Conservation (phyloP, 1,139 yeast species). For the Yamadazyma kanchanaburiensis region DNA sequence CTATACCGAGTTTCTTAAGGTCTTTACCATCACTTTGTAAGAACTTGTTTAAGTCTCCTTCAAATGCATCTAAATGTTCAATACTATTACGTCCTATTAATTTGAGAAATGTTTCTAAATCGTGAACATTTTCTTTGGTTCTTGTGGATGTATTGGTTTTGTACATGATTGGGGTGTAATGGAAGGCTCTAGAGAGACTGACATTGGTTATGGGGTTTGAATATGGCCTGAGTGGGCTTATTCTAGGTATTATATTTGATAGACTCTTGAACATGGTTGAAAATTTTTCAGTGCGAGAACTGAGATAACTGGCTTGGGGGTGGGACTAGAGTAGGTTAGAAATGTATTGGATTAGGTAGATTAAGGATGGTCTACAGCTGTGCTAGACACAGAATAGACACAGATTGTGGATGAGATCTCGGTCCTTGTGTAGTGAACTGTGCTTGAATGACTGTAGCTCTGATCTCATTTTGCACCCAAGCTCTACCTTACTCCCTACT, state of each 20-base stretch:
- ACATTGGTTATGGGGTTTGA: neutral
- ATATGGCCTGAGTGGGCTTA: neutral
- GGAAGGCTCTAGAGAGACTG: conserved; percentile 8
- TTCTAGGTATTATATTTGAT: conserved; percentile 6
- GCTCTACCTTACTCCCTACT: no score
- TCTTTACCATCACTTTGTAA: conserved; percentile 52
- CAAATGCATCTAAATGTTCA: conserved; percentile 71
- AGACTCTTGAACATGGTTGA: conserved; percentile 9
- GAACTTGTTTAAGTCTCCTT: conserved; percentile 67
- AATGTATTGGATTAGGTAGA: no score
- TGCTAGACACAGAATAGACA: no score
- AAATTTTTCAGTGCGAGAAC: no score
- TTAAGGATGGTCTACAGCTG: no score
- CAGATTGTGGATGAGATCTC: no score
- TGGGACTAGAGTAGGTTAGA: no score
- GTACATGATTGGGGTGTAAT: conserved; percentile 13
- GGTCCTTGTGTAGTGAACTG: no score
- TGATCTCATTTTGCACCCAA: no score
- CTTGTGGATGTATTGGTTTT: conserved; percentile 39
- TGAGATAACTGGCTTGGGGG: no score
- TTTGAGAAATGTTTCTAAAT: conserved; percentile 65
- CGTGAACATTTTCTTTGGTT: conserved; percentile 60
- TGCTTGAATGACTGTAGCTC: no score
- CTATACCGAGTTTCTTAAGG: conserved; percentile 80
- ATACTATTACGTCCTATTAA: conserved; percentile 72